phyloP scores from a whole-genome alignment of 129 eudicot species.

The Deinandra increscens region DNA sequence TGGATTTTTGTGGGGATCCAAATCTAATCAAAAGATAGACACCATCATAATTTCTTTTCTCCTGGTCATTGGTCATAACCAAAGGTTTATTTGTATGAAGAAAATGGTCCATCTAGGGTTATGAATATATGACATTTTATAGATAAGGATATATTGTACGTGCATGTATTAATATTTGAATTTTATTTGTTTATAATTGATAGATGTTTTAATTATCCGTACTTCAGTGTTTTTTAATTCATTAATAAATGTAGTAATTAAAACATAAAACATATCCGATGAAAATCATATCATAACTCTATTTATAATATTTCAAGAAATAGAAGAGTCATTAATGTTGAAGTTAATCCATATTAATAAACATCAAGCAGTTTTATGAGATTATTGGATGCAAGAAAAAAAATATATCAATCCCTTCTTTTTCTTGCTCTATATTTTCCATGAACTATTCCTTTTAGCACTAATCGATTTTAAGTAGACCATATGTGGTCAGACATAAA shows the following conservation, averaged over 20 bases:
- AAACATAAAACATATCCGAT: background rate
- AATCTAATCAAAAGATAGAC: constrained; percentile 24
- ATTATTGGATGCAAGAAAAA: background rate
- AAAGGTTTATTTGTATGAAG: constrained; percentile 18
- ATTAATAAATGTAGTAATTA: background rate
- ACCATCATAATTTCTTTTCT: background rate
- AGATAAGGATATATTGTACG: constrained; percentile 8
- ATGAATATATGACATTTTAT: constrained; percentile 16
- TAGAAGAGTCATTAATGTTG: background rate
- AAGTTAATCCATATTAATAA: background rate
- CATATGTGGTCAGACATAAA: too few relatives aligned
- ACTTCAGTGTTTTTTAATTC: background rate
- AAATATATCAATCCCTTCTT: too few relatives aligned
- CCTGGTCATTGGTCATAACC: constrained; percentile 25
- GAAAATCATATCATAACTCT: background rate
- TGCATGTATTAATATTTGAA: constrained; percentile 17
- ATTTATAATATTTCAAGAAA: background rate
- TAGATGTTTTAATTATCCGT: background rate
- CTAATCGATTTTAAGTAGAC: too few relatives aligned
- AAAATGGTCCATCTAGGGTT: constrained; percentile 33
- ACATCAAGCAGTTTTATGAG: background rate
- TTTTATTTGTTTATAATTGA: background rate
- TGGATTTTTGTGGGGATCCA: constrained; percentile 27
- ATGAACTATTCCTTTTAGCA: background rate
- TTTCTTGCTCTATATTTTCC: too few relatives aligned